Evolutionary conservation across 495 filamentous ascomycete species (phyloP).

Genomic region (Talaromyces stipitatus): DNA sequence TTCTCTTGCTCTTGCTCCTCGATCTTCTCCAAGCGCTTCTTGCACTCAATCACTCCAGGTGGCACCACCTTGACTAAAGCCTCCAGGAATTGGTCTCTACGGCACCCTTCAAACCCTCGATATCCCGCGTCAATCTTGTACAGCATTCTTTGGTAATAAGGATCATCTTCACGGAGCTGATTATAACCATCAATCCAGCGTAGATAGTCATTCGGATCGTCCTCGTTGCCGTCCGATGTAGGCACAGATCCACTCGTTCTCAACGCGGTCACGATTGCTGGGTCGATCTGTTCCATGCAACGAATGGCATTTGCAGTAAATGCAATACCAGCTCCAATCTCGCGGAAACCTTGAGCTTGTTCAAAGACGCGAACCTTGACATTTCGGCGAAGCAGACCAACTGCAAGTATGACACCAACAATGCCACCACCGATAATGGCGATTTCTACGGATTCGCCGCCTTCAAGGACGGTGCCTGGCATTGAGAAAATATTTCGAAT

Average conservation of each 20-base stretch:
- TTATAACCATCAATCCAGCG: slow-evolving; percentile 31
- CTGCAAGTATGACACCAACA: slow-evolving; percentile 27
- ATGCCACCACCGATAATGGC: slow-evolving; percentile 41
- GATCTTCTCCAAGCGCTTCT: slow-evolving; percentile 25
- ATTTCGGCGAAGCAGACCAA: slow-evolving; percentile 27
- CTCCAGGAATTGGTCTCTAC: slow-evolving; percentile 52
- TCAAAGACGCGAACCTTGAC: slow-evolving; percentile 36
- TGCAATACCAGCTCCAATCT: slow-evolving; percentile 38
- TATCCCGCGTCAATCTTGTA: slow-evolving; percentile 21
- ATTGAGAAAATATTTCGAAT: no score
- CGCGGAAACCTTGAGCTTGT: slow-evolving; percentile 22
- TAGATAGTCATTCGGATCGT: slow-evolving; percentile 16
- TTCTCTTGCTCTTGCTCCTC: slow-evolving; percentile 17
- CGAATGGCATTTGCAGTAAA: slow-evolving; percentile 29
- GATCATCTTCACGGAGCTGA: slow-evolving; percentile 7
- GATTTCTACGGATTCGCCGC: no score
- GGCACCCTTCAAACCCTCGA: slow-evolving; percentile 34
- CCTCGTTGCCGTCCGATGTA: slow-evolving; percentile 14
- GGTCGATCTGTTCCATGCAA: slow-evolving; percentile 20
- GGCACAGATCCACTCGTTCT: not conserved
- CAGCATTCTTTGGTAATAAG: slow-evolving; percentile 9
- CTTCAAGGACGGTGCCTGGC: no score
- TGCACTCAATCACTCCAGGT: slow-evolving; percentile 28
- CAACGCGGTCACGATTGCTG: slow-evolving; percentile 10
- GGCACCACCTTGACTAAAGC: slow-evolving; percentile 47